Evolutionary conservation across 495 filamentous ascomycete species (phyloP), one percentile per base, ranked within the genome.

Genomic region (Neurospora tetraspora): DNA sequence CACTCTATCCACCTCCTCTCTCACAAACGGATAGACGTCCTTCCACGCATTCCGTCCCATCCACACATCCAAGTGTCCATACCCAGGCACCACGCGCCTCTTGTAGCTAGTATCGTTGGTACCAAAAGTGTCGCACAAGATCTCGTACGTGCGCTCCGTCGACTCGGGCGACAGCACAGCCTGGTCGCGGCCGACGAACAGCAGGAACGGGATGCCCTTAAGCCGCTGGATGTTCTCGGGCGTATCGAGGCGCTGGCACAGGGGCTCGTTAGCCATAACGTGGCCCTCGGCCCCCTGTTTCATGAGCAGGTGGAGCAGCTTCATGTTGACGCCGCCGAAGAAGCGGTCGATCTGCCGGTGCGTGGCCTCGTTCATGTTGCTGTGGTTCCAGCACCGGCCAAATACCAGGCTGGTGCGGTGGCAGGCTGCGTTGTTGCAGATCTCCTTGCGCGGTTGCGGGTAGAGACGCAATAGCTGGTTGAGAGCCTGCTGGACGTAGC

Each of bases 11-110:
- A 89, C 81, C 78, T 89, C 87, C 72, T 85, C 84, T 71, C 84
- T 74, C 5, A 91, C 85, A 71, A 86, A 83, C 37, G 88, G 89
- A 76, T 86, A 92, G 12, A 92, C 86, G 77, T 91, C 90, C 77
- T 83, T 87, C 80, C 83, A 88, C 11, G 88, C 88, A 61, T 85
- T 82, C 45, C 86, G 83, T 1, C 90, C 89, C 85, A 91, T 89
- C 87, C 89, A 91, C 69, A 84, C 84, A 80, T 92, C 90, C 70
- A 92, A 77, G 76, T 92, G 90, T 34, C 90, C 90, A 72, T 91
- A 89, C n/a, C 87, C 86, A 9, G 87, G 84, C 9, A 90, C 84
- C 8, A 90, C 83, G 27, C 82, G 75, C 20, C 89, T 80, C 45
- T 81, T 81, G 77, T 91, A 91, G 68, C 82, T 70, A 23, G 71